Base-by-base conservation (phyloP, 345 rosid species). In the Eucalyptus regnans region DNA sequence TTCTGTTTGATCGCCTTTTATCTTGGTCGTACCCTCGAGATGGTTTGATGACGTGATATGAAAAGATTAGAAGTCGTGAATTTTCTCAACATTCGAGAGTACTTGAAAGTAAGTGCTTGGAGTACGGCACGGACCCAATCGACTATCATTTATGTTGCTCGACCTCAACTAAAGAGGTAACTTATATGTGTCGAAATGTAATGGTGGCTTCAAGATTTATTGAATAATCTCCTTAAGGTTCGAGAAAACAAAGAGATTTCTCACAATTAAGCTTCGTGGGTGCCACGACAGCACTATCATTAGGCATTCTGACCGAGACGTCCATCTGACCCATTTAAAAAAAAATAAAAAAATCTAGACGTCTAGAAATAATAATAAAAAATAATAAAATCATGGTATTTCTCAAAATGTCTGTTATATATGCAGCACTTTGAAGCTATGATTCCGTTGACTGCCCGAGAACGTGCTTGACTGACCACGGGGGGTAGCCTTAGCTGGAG, bases 11-110 rank as follows among this genome's bases (percentile, higher is more conserved):
- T 37, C 3, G 2, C 14, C 27, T 71, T 37, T 4, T 71, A 0
- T 5, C 18, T 18, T 17, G 4, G 0, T 18, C 1, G 27, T 22
- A 22, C 41, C 4, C 22, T 68, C 23, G 0, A 31, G 43, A 68
- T 68, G 5, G 3, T 68, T 16, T 16, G 79, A 68, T 31, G 41
- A 15, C 3, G 3, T 0, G 4, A 71, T 71, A 18, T 37, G 27
- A 37, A 71, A 71, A 71, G 3, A 18, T 3, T 1, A 0, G 5
- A 37, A 5, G 4, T 18, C 1, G 2, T 18, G 27, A 7, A 71
- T 10, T 18, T 71, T 18, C 1, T 17, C 2, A 2, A 64, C 41
- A 7, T 29, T 14, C 10, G 0, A n/a, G 18, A 31, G 37, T 64
- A n/a, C 76, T 64, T 14, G 37, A 64, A n/a, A 64, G 76, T n/a